Base-by-base conservation (phyloP, 2,329 filamentous ascomycete species). In the Microascus cirrosus region DNA sequence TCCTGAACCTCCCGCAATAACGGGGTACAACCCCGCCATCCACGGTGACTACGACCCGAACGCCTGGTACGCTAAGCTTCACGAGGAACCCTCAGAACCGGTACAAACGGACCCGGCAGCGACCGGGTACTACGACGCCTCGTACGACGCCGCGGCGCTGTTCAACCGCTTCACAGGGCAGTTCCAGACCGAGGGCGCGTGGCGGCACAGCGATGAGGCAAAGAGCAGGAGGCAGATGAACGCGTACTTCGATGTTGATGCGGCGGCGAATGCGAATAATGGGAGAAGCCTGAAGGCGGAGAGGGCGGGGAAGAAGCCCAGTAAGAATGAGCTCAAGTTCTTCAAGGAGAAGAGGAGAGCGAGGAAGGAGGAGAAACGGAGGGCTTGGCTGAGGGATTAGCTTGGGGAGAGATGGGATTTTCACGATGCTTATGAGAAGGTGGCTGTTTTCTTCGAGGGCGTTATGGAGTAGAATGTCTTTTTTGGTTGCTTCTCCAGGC, bases 11-110 rank as follows among this genome's bases (percentile, higher is more conserved):
- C 66, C 65, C 24, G 53, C 39, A 5, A 42, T 56, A 25, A 42
- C 28, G 28, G 91, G 93, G 61, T 99, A 99, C 74, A 96, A 97
- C 68, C 94, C 94, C 1, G 89, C 90, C 25, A 93, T 99, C 53
- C 94, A 99, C 70, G 94, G 94, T 64, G 88, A 92, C 74, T 99
- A 96, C 75, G 94, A 99, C 66, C 91, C 92, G 3, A 94, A 86
- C 60, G 93, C 94, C n/a, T 89, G 91, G 75, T 99, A 99, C 69
- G 93, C 94, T 12, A 81, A 89, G 67, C 74, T 77, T 53, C 69
- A 78, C 52, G 71, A 74, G 60, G 55, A 32, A 71, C 59, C 63
- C 59, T 48, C 55, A 8, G 45, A 50, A 24, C 42, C 55, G 3
- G 28, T 8, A 8, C 28, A 32, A 8, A 8, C 13, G 7, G 75